Percentiles rank a stretch among this genome's conserved stretches.
phyloP scores from a whole-genome alignment of 345 rosid genomes.

The Schrenkiella parvula region DNA sequence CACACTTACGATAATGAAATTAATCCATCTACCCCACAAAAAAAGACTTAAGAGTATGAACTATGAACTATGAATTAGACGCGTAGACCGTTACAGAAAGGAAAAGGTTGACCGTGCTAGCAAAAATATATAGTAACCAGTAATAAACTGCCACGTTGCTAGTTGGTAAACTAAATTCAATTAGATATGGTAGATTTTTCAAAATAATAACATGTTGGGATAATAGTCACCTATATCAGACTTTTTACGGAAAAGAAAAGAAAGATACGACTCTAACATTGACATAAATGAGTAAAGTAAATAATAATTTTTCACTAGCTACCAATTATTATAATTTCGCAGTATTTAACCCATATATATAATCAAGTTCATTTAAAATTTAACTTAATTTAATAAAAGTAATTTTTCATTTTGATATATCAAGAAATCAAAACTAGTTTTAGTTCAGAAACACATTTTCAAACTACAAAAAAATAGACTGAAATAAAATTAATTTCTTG shows the following conservation, averaged over 20 bases:
- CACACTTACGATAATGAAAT: background rate
- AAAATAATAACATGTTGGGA: background rate
- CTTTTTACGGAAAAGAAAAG: background rate
- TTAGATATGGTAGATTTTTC: background rate
- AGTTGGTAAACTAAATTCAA: slow-evolving; percentile 3
- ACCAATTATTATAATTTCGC: background rate
- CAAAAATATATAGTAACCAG: background rate
- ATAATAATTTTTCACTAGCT: background rate
- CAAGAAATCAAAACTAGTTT: background rate
- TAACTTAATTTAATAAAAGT: background rate
- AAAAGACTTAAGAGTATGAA: slow-evolving; percentile 6
- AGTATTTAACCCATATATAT: background rate
- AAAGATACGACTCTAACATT: background rate
- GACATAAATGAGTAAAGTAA: background rate
- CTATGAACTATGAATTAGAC: slow-evolving; percentile 21
- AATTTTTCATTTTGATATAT: background rate
- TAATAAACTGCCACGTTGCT: background rate
- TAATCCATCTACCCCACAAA: background rate
- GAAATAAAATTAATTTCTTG: background rate
- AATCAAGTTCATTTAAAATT: background rate
- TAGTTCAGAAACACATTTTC: background rate
- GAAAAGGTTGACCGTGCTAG: background rate
- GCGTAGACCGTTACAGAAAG: background rate
- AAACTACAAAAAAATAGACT: background rate
- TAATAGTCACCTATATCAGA: background rate